These are phyloP conservation scores for Globisporangium barbulae DNA, from an alignment of 352 stramenopile genomes.

Conservation along the genomic window DNA sequence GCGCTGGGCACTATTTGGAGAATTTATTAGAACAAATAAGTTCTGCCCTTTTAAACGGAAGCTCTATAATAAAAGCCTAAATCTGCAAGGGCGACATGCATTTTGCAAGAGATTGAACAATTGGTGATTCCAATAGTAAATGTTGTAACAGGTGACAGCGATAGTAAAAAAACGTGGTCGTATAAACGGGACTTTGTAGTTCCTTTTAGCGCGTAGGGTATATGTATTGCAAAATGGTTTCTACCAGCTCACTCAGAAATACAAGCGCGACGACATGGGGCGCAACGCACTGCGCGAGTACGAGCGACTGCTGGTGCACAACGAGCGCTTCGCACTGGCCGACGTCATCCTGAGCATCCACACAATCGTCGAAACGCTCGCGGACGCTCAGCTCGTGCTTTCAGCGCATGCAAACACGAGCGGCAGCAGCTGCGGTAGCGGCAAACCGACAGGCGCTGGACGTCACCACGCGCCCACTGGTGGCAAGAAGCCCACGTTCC, in stretches of 20 bases:
- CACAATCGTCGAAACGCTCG: neutral
- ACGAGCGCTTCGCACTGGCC: conserved; percentile 32
- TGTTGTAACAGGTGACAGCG: no score
- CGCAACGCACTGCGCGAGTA: conserved; percentile 28
- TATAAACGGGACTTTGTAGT: no score
- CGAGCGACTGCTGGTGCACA: conserved; percentile 42
- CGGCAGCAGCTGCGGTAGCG: neutral
- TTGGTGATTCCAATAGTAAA: no score
- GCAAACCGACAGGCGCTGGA: neutral
- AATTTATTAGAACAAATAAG: no score
- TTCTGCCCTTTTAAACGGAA: no score
- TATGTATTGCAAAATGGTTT: no score
- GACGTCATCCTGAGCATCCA: conserved; percentile 22
- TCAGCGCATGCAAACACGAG: neutral
- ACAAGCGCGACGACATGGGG: neutral
- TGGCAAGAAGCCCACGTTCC: conserved; percentile 6
- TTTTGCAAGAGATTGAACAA: no score
- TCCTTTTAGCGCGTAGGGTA: no score
- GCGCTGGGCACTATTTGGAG: no score
- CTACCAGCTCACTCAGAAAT: neutral
- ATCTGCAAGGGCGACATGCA: no score
- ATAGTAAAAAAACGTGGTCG: no score
- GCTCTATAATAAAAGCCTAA: no score
- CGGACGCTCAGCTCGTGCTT: conserved; percentile 3
- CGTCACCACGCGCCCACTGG: neutral